Evolutionary conservation across 306 rosid species (phyloP), one percentile per base, ranked within the genome.

Genomic region (Prinsepia uniflora): DNA sequence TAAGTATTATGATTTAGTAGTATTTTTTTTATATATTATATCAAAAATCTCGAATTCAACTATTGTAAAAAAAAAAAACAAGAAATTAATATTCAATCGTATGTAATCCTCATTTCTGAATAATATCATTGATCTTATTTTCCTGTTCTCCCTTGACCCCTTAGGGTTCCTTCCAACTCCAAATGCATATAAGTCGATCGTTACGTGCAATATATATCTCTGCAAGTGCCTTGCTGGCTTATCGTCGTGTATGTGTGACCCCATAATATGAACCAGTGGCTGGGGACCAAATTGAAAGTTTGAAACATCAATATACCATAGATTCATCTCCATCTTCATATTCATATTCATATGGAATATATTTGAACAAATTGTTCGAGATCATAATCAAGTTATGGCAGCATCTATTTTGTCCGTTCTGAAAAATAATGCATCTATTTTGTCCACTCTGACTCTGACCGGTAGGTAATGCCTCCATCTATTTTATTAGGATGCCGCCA

Each of bases 111-210:
- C 30, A 24, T 24, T 24, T 24, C 30, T 2, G 30, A 24, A 24
- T 24, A 24, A 24, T 24, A 24, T 24, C 30, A 24, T 24, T 24
- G 30, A 24, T 2, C 17, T 19, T 41, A 22, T 71, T 40, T 71
- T 65, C 57, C 56, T 30, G 2, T 17, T 68, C 18, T 65, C 65
- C 71, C 34, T 73, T 47, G 78, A 73, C 72, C 65, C 72, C 65
- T 17, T 8, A 72, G 65, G 68, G 47, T 20, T 44, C 62, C 57
- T 52, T 52, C 9, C 56, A 52, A 49, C 41, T 49, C 70, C 73
- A 54, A 76, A 44, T 45, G 8, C 60, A 14, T 47, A 22, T 22
- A 57, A 4, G 34, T 45, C 7, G 20, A 40, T 10, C 1, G 24
- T 2, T 9, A 11, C 6, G 53, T 75, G 52, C 63, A 63, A 41